These are phyloP conservation scores for Ophiostoma populinum DNA, from an alignment of 2,329 filamentous ascomycete species.

Conservation along the genomic window DNA sequence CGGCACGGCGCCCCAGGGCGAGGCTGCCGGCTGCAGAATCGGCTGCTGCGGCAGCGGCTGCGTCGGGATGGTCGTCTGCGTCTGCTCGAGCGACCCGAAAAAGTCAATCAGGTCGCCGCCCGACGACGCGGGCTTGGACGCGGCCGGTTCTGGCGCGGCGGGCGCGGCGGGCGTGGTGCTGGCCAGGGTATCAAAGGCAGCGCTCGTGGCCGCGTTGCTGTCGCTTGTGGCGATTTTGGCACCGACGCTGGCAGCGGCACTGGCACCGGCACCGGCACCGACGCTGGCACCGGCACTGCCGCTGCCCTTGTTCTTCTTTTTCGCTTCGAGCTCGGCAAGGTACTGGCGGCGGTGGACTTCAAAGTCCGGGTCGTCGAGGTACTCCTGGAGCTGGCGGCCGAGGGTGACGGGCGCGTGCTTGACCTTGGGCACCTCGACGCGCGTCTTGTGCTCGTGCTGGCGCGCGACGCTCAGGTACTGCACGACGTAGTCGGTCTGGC, in stretches of 20 bases:
- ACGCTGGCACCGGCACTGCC: conserved; percentile 23
- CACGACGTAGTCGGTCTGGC: conserved; percentile 83
- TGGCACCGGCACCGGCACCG: conserved; percentile 17
- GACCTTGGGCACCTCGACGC: conserved; percentile 87
- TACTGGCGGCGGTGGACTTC: conserved; percentile 88
- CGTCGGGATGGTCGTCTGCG: conserved; percentile 52
- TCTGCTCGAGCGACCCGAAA: conserved; percentile 83
- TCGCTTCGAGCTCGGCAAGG: conserved; percentile 65
- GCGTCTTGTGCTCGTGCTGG: conserved; percentile 79
- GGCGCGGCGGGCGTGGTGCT: conserved; percentile 13
- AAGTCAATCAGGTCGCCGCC: conserved; percentile 74
- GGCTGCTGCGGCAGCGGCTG: conserved; percentile 23
- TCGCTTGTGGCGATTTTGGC: background rate
- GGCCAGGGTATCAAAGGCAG: too few relatives aligned
- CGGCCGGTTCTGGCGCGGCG: conserved; percentile 24
- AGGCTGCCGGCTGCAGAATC: conserved; percentile 17
- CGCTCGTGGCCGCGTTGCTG: conserved; percentile 22
- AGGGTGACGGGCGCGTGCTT: conserved; percentile 93
- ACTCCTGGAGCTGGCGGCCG: conserved; percentile 79
- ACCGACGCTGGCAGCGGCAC: conserved; percentile 14
- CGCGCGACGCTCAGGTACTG: conserved; percentile 75
- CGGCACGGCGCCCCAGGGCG: conserved; percentile 20
- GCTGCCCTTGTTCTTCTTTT: conserved; percentile 31
- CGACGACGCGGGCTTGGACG: conserved; percentile 22
- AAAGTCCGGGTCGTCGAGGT: conserved; percentile 86